Evolutionary conservation across 2,329 filamentous ascomycete genomes (phyloP), one percentile per base, ranked within the genome.

Genomic region (Ophiostoma angusticollis): DNA sequence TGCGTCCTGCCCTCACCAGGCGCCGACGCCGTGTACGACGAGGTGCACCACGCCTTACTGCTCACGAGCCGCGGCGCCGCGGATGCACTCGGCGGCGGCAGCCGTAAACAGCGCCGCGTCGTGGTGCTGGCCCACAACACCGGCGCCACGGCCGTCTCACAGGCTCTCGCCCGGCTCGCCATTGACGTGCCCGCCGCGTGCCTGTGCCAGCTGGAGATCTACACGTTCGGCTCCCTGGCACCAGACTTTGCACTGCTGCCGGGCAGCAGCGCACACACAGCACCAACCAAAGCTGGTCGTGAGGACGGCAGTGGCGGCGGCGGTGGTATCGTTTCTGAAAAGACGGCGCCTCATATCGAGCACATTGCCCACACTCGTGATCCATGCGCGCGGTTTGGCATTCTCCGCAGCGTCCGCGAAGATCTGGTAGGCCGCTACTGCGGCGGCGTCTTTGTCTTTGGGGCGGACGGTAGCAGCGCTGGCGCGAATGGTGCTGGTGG

Each of bases 181-280:
- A 50, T 56, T 27, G 62, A 65, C 24, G 44, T 65, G 3, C 55
- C 60, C 6, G 31, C 51, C 0, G 55, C 57, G 1, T 54, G 54
- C 31, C 52, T 58, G 11, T 44, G 54, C 28, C 62, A 59, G 42
- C 52, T 66, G 13, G 59, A 65, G 41, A 54, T 66, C 13, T 65
- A 63, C 50, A 65, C 63, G 0, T 65, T 65, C 36, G 62, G 63
- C 8, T 56, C 59, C 3, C 53, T 58, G 3, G 54, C 58, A 5
- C 47, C 46, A 9, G 60, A 63, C 42, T 62, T 62, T 44, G 50
- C 54, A 23, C 42, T 57, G 14, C 60, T 6, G 48, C 57, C 5
- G 55, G 56, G 11, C n/a, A n/a, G n/a, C n/a, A n/a, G n/a, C n/a
- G n/a, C n/a, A n/a, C n/a, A n/a, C n/a, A n/a, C n/a, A n/a, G n/a